A percentile compares a stretch with the other conserved stretches of the same genome.
Conservation (phyloP, 2,329 filamentous ascomycete genomes). For the Diaporthe ilicicola region DNA sequence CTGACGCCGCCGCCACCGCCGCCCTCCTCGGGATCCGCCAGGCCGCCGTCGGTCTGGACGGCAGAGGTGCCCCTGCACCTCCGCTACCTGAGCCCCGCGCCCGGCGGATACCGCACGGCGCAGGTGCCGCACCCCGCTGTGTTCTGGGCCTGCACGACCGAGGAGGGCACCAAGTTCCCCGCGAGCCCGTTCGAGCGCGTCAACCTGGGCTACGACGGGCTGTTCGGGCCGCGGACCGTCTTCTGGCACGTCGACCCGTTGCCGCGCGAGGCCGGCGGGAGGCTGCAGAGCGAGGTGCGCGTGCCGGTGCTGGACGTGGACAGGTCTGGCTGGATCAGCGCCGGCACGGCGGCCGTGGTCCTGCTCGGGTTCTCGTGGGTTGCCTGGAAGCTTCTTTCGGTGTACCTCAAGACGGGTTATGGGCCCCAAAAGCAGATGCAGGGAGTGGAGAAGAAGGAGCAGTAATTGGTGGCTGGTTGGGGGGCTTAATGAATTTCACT, state of each 20-base stretch:
- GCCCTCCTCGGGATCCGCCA: constrained; percentile 40
- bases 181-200: constrained; percentile 85
- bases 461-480: constrained; percentile 26
- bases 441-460: constrained; percentile 39
- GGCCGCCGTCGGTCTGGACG: constrained; percentile 58
- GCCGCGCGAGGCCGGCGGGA: constrained; percentile 42
- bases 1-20: constrained; percentile 63
- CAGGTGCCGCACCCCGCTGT: constrained; percentile 82
- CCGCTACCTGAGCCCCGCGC: constrained; percentile 76
- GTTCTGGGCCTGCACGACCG: constrained; percentile 87
- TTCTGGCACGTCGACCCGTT: constrained; percentile 80
- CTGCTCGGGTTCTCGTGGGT: constrained; percentile 75
- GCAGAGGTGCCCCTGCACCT: constrained; percentile 83
- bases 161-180: constrained; percentile 71
- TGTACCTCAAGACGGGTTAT: constrained; percentile 47
- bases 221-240: constrained; percentile 79
- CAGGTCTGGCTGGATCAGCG: constrained; percentile 57
- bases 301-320: constrained; percentile 73
- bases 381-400: constrained; percentile 63
- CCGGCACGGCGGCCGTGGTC: constrained; percentile 67
- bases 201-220: constrained; percentile 84
- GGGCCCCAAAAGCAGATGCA: constrained; percentile 35
- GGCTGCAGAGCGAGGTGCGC: constrained; percentile 62
- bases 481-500: neutral
- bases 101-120: constrained; percentile 60